These are phyloP conservation scores for Leccinum subspadiceum DNA, from an alignment of 1,284 basidiomycete species.

Conservation along the genomic window DNA sequence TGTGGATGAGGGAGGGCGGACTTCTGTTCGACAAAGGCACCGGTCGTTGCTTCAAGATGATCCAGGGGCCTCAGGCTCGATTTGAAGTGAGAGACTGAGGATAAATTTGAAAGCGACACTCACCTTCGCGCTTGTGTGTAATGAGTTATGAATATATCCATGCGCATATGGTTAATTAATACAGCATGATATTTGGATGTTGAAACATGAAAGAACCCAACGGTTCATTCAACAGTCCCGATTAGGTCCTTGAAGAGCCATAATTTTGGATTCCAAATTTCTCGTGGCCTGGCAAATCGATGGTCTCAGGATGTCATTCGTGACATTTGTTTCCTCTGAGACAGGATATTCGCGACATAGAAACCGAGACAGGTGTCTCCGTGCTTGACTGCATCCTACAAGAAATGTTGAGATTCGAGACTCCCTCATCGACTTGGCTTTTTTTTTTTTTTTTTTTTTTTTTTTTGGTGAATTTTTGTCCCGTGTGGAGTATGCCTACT, in stretches of 20 bases:
- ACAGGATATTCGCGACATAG: not conserved
- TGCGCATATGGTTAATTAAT: not conserved
- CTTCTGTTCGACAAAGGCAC: constrained; percentile 66
- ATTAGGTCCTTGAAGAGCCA: no score
- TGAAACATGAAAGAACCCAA: no score
- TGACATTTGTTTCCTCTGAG: not conserved
- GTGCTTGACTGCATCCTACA: not conserved
- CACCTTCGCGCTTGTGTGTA: constrained; percentile 73
- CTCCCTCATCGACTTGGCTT: not conserved
- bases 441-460: no score
- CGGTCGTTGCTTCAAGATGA: constrained; percentile 48
- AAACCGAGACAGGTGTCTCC: not conserved
- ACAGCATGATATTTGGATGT: no score
- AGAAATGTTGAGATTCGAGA: no score
- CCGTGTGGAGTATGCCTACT: no score
- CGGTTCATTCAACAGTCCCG: no score
- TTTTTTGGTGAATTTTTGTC: no score
- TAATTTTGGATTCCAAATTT: not conserved
- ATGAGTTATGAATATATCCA: constrained; percentile 7
- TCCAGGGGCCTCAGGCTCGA: constrained; percentile 57
- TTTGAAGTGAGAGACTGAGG: constrained; percentile 34
- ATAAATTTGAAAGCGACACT: constrained; percentile 13
- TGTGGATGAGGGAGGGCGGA: constrained; percentile 55
- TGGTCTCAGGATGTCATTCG: not conserved
- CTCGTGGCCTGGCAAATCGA: not conserved